Evolutionary conservation across 768 basidiomycete species (phyloP).

Genomic region (Boletus subparvulus): DNA sequence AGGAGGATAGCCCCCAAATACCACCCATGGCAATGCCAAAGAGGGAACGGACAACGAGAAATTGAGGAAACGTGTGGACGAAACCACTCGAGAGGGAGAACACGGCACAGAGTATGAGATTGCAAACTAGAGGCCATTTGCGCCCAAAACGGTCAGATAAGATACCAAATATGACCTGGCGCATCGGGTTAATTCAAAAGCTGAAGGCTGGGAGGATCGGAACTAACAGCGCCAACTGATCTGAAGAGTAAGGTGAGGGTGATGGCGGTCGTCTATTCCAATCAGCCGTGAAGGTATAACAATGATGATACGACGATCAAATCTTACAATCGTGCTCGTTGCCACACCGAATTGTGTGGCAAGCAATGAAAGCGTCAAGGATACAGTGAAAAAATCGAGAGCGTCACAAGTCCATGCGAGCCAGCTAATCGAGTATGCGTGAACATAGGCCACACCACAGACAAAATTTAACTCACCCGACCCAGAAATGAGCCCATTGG

Average conservation of each 20-base stretch:
- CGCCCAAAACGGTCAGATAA: conserved; percentile 88
- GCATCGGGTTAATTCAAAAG: background rate
- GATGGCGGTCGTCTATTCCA: conserved; percentile 68
- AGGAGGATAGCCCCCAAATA: conserved; percentile 81
- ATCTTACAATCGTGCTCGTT: conserved; percentile 44
- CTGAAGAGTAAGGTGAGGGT: conserved; percentile 93
- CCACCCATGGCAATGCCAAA: conserved; percentile 91
- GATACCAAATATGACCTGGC: conserved; percentile 69
- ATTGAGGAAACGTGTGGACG: conserved; percentile 69
- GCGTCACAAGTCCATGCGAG: conserved; percentile 87
- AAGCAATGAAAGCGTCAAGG: conserved; percentile 52
- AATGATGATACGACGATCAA: background rate
- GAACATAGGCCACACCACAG: background rate
- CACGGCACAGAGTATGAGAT: conserved; percentile 65
- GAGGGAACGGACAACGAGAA: conserved; percentile 78
- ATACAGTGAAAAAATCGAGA: conserved; percentile 82
- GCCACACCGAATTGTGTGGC: conserved; percentile 45
- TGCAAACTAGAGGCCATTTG: conserved; percentile 87
- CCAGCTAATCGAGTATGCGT: conserved; percentile 47
- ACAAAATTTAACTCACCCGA: conserved; percentile 40
- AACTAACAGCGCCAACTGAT: conserved; percentile 63
- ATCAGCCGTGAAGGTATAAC: background rate
- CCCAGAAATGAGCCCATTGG: conserved; percentile 60
- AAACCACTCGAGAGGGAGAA: conserved; percentile 84
- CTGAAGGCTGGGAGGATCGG: background rate